Conservation (phyloP, 768 basidiomycete species). For the Rubroboletus satanas region DNA sequence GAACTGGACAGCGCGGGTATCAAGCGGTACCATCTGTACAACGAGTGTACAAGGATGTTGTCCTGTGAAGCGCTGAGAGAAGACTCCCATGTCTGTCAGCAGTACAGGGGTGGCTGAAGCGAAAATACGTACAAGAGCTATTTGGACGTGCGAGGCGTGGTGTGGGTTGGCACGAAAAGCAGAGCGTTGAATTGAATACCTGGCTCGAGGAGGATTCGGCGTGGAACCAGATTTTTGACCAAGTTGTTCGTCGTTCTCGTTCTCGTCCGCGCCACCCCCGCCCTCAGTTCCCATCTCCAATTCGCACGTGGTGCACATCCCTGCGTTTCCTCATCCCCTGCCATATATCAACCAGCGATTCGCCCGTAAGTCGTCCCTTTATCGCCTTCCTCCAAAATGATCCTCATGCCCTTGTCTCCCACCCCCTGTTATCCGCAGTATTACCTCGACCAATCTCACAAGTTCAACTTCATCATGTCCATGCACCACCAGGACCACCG, state of each 20-base stretch:
- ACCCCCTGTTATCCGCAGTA: constrained; percentile 22
- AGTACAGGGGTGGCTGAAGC: not conserved
- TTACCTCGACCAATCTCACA: constrained; percentile 25
- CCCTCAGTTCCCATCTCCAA: not conserved
- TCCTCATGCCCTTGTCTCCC: constrained; percentile 22
- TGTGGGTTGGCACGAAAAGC: not conserved
- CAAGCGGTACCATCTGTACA: not conserved
- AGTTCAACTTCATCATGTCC: constrained; percentile 41
- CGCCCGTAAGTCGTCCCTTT: constrained; percentile 6
- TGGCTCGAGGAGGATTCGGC: not conserved
- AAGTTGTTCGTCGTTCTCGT: too few species aligned
- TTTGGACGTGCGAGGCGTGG: too few species aligned
- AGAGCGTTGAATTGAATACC: not conserved
- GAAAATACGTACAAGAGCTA: not conserved
- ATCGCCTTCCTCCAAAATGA: not conserved
- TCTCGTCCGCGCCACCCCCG: not conserved
- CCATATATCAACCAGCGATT: not conserved
- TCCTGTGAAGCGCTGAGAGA: not conserved
- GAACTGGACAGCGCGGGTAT: not conserved
- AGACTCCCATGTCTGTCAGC: not conserved
- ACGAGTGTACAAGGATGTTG: not conserved
- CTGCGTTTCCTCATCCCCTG: not conserved
- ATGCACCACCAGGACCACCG: constrained; percentile 44
- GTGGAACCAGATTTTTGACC: not conserved
- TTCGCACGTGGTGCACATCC: not conserved